Conservation (phyloP, 192 early-diverging fungal genomes). For the Funneliformis mosseae region DNA sequence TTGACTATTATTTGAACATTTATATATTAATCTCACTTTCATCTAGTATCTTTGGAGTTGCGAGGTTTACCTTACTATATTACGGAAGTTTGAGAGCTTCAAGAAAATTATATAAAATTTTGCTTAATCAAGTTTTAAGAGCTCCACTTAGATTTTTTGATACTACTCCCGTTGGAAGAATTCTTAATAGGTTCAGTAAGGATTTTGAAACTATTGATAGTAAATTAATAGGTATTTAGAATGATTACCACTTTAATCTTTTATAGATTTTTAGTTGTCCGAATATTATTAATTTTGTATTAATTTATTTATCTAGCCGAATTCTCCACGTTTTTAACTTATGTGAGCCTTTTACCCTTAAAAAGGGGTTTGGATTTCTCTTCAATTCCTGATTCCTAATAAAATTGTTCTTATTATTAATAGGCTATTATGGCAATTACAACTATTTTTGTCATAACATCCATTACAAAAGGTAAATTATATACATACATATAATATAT, state of each 20-base stretch:
- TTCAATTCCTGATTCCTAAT: background rate
- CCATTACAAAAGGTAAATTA: constrained; percentile 69
- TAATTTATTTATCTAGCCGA: constrained; percentile 28
- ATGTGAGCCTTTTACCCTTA: constrained; percentile 7
- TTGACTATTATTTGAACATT: constrained; percentile 61
- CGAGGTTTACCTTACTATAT: constrained; percentile 45
- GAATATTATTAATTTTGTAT: background rate
- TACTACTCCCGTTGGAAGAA: constrained; percentile 80
- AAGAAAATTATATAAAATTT: constrained; percentile 52
- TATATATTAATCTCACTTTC: constrained; percentile 62
- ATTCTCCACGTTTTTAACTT: constrained; percentile 50
- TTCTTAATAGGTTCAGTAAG: constrained; percentile 83
- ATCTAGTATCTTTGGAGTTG: constrained; percentile 42
- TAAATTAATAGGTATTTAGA: constrained; percentile 40
- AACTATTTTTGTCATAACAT: constrained; percentile 62
- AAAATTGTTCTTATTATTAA: background rate
- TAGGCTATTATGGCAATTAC: constrained; percentile 44
- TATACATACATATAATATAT: background rate
- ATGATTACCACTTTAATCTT: constrained; percentile 41
- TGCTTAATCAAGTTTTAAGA: constrained; percentile 60
- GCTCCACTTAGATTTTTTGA: constrained; percentile 89
- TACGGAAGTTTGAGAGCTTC: constrained; percentile 59
- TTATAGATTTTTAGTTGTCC: background rate
- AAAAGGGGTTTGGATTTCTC: background rate
- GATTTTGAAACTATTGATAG: constrained; percentile 86